phyloP scores from a whole-genome alignment of 495 filamentous ascomycete species.

The Podospora pseudocomata region DNA sequence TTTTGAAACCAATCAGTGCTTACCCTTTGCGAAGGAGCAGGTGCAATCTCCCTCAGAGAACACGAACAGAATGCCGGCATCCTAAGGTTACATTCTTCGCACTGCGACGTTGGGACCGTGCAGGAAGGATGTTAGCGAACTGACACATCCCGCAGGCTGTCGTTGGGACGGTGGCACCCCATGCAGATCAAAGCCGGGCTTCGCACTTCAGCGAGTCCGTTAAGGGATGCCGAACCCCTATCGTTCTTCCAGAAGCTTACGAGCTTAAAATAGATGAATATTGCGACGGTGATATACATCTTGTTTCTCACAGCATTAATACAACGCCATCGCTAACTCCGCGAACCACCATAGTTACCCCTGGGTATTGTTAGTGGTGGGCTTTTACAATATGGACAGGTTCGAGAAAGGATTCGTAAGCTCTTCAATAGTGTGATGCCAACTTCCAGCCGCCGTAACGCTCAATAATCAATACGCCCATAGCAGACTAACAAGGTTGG shows the following conservation, averaged over 20 bases:
- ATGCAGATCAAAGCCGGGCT: not conserved
- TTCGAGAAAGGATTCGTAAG: not conserved
- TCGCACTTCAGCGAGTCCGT: not conserved
- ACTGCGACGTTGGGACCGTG: not conserved
- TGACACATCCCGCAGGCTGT: not conserved
- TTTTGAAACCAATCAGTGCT: not conserved
- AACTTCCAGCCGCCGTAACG: too few species aligned
- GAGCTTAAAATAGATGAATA: not conserved
- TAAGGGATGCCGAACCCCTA: not conserved
- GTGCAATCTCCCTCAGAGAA: slow-evolving; percentile 3
- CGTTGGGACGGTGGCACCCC: not conserved
- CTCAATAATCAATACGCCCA: not conserved
- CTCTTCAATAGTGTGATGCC: not conserved
- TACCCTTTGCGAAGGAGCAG: slow-evolving; percentile 1
- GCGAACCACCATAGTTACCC: not conserved
- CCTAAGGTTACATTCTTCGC: not conserved
- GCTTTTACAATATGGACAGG: not conserved
- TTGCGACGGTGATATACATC: not conserved
- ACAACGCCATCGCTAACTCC: not conserved
- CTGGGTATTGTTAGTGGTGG: not conserved
- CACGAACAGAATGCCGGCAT: not conserved
- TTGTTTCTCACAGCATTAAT: not conserved
- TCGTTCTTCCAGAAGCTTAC: not conserved
- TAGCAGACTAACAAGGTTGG: not conserved
- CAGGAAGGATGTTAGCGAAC: slow-evolving; percentile 4